Percentiles rank a stretch among this genome's conserved stretches.
Conservation (phyloP, 805 yeast genomes). For the Starmerella khaoyaiensis region DNA sequence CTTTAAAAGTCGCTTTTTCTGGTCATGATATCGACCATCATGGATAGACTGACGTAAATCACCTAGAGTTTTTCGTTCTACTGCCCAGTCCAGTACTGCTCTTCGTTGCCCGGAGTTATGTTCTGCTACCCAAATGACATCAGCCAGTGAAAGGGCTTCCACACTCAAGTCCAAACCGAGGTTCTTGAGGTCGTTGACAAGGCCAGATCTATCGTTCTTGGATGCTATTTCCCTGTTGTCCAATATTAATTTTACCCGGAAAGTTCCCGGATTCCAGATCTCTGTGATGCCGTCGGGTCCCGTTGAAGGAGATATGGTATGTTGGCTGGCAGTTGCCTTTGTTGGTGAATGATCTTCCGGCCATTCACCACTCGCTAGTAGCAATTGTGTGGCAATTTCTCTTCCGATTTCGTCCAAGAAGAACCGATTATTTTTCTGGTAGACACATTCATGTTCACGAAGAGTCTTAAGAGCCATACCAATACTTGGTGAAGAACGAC, state of each 20-base stretch:
- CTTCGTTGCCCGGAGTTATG: constrained; percentile 44
- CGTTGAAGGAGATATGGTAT: background rate
- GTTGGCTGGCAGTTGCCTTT: background rate
- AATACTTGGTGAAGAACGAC: constrained; percentile 16
- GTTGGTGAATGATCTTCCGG: background rate
- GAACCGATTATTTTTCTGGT: constrained; percentile 32
- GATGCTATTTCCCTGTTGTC: constrained; percentile 79
- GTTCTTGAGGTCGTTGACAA: constrained; percentile 40
- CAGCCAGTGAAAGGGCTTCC: constrained; percentile 65
- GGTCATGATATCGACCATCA: constrained; percentile 85
- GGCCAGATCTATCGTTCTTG: constrained; percentile 53
- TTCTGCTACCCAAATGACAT: constrained; percentile 77
- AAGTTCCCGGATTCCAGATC: constrained; percentile 51
- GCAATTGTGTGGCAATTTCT: constrained; percentile 45
- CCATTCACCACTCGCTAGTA: constrained; percentile 44
- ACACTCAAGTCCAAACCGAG: constrained; percentile 41
- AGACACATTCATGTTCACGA: constrained; percentile 46
- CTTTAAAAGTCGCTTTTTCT: constrained; percentile 59
- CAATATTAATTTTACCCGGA: constrained; percentile 46
- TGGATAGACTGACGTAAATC: constrained; percentile 71
- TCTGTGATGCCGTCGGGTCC: background rate
- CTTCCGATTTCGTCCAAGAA: constrained; percentile 57
- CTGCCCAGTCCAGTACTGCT: constrained; percentile 65
- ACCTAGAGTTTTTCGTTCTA: constrained; percentile 81
- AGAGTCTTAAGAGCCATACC: constrained; percentile 40